A percentile compares a stretch with the other conserved stretches of the same genome.
Conservation (phyloP, 495 filamentous ascomycete genomes). For the Cairneyella variabilis region DNA sequence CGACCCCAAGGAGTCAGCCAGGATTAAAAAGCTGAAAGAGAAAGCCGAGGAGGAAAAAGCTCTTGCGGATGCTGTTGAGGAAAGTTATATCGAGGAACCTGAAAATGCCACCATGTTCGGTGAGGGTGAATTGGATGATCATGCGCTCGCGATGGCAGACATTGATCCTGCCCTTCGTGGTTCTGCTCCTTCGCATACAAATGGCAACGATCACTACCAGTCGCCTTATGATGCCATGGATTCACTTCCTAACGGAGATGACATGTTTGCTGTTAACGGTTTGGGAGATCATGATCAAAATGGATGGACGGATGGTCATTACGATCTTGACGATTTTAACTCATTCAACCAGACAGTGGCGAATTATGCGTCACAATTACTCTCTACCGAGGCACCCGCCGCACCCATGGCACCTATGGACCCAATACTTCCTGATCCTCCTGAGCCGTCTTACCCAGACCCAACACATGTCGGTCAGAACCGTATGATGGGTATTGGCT, state of each 20-base stretch:
- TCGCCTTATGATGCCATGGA: not conserved
- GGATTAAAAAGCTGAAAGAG: slow-evolving; percentile 47
- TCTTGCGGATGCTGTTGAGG: slow-evolving; percentile 24
- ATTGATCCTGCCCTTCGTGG: slow-evolving; percentile 23
- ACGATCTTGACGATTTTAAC: slow-evolving; percentile 17
- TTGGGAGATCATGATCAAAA: slow-evolving; percentile 2
- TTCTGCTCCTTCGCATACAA: not conserved
- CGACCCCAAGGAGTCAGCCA: slow-evolving; percentile 42
- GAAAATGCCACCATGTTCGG: slow-evolving; percentile 4
- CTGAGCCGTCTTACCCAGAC: slow-evolving; percentile 39
- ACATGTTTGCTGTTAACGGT: not conserved
- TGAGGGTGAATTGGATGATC: not conserved
- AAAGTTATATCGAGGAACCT: slow-evolving; percentile 15
- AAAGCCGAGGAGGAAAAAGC: slow-evolving; percentile 51
- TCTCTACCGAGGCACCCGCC: slow-evolving; percentile 3
- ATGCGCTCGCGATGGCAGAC: slow-evolving; percentile 11
- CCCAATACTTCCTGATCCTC: not conserved
- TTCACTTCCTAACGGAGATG: not conserved
- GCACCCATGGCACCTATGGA: slow-evolving; percentile 5
- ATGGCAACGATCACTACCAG: slow-evolving; percentile 1
- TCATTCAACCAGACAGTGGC: slow-evolving; percentile 6
- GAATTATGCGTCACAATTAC: slow-evolving; percentile 13
- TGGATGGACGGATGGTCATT: slow-evolving; percentile 16
- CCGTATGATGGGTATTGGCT: slow-evolving; percentile 50
- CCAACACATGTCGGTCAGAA: slow-evolving; percentile 37